phyloP scores from a whole-genome alignment of 768 basidiomycete genomes.

The Naganishia randhawae region DNA sequence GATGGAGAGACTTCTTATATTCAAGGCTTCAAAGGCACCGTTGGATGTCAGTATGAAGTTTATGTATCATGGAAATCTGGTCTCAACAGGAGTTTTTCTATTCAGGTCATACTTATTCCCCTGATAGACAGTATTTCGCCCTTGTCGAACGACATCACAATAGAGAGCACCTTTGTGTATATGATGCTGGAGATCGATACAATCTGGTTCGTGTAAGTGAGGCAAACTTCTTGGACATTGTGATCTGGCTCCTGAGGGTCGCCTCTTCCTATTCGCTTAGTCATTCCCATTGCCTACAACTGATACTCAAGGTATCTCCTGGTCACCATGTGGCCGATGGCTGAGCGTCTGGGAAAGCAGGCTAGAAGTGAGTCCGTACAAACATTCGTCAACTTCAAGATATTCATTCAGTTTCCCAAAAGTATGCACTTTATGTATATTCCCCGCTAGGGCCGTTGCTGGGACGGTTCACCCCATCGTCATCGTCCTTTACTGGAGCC shows the following conservation, averaged over 20 bases:
- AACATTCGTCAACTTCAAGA: no score
- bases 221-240: not conserved
- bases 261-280: constrained; percentile 52
- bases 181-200: constrained; percentile 56
- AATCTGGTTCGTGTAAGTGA: constrained; percentile 40
- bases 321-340: constrained; percentile 51
- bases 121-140: constrained; percentile 77
- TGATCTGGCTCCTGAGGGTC: not conserved
- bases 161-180: constrained; percentile 79
- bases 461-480: constrained; percentile 36
- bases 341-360: constrained; percentile 47
- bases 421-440: constrained; percentile 50
- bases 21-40: constrained; percentile 76
- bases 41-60: constrained; percentile 58
- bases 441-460: constrained; percentile 48
- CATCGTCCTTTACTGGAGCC: constrained; percentile 40
- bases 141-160: constrained; percentile 85
- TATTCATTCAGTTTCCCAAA: not conserved
- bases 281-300: constrained; percentile 77
- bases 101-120: constrained; percentile 41
- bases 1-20: constrained; percentile 62
- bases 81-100: not conserved
- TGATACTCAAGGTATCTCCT: constrained; percentile 48
- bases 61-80: not conserved
- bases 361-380: constrained; percentile 41